Evolutionary conservation across 768 basidiomycete species (phyloP), one percentile per base, ranked within the genome.

Genomic region (Megacollybia marginata): DNA sequence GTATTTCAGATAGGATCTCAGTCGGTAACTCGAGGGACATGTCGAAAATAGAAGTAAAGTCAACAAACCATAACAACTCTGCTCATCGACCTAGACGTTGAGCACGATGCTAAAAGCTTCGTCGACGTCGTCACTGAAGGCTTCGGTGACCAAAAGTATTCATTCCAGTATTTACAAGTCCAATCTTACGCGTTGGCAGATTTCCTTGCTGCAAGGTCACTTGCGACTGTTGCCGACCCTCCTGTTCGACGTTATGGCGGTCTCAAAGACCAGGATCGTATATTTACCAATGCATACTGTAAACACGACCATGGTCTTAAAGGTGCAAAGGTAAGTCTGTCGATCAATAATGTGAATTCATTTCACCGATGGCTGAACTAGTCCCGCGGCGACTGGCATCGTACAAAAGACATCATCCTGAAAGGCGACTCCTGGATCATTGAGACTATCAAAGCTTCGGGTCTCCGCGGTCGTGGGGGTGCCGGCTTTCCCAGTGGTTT

Each of bases 401-500:
- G 80, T 55, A 99, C 95, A 53, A 99, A 98, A 68, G 95, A 98
- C 53, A 95, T 99, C 58, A 56, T 98, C 32, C 70, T 83, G 49
- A 99, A 98, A 65, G 95, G 95, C 46, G 95, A 99, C 70, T 78
- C 83, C 7, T 99, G 93, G 92, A 93, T 98, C 59, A 97, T 98
- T 52, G 85, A 96, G 62, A 84, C 83, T 42, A 89, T 98, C 61
- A 98, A 99, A 66, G 92, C 91, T 60, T 96, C 92, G 18, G 95
- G 95, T 43, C 78, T 98, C 33, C 83, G 95, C 61, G 95, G 95
- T 11, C 85, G 95, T 49, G 95, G 95, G 47, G 95, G 95, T 47
- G 95, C 95, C 38, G 95, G 95, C 28, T 99, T 99, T 64, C 95
- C 95, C 0, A 88, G 85, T 55, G 95, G 95, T 19, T 74, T 98